phyloP scores from a whole-genome alignment of 331 rosid genomes.

The Prunus yedoensis region DNA sequence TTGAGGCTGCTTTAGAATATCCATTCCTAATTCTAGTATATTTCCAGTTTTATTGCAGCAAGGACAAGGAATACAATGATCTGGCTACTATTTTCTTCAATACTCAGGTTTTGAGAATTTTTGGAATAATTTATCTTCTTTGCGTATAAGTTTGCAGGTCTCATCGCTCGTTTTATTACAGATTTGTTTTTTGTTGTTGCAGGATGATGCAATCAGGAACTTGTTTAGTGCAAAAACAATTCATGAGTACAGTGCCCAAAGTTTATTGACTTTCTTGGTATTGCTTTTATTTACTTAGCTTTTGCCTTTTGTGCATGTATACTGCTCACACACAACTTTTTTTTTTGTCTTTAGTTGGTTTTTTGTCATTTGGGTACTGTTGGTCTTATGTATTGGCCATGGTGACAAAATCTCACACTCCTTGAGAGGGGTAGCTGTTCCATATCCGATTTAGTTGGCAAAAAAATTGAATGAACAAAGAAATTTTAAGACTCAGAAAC shows the following conservation, averaged over 20 bases:
- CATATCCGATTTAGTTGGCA: neutral
- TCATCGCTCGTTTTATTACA: neutral
- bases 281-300: conserved; percentile 26
- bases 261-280: conserved; percentile 96
- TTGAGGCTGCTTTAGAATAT: neutral
- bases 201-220: conserved; percentile 99
- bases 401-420: neutral
- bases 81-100: conserved; percentile 98
- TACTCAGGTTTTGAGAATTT: conserved; percentile 70
- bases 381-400: neutral
- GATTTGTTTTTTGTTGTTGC: conserved; percentile 33
- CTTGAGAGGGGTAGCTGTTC: neutral
- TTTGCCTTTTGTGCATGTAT: neutral
- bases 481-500: neutral
- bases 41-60: conserved; percentile 85
- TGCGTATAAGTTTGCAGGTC: neutral
- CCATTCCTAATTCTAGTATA: conserved; percentile 17
- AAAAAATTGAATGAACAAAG: neutral
- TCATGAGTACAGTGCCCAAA: conserved; percentile 94
- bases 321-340: neutral
- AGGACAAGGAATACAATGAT: conserved; percentile 91
- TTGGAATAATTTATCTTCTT: conserved; percentile 9
- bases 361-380: neutral
- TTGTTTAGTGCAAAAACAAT: conserved; percentile 96
- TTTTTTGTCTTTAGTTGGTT: neutral